Evolutionary conservation across 2,329 filamentous ascomycete species (phyloP).

Genomic region (Fusarium poae): DNA sequence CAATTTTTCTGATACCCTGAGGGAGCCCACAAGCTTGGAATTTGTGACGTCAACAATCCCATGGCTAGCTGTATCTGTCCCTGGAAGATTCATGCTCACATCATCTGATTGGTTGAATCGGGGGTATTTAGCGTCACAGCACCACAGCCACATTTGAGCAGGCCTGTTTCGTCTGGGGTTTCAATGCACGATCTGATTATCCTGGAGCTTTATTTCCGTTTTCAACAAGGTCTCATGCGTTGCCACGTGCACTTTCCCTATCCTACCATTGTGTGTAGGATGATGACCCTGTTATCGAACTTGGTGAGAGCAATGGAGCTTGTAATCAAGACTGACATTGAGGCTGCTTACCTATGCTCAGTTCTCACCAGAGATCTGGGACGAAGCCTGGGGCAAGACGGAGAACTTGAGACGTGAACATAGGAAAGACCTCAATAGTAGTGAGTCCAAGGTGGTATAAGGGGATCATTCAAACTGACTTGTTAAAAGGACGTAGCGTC

Average conservation of each 20-base stretch:
- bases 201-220: constrained; percentile 17
- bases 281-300: not conserved
- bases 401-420: too few species aligned
- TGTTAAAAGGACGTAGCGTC: too few species aligned
- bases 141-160: constrained; percentile 19
- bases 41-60: constrained; percentile 34
- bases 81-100: constrained; percentile 32
- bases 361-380: too few species aligned
- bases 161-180: not conserved
- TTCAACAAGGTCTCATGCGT: not conserved
- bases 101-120: constrained; percentile 17
- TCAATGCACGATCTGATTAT: not conserved
- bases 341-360: not conserved
- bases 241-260: constrained; percentile 9
- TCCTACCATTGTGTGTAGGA: not conserved
- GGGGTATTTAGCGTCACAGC: not conserved
- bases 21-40: constrained; percentile 4
- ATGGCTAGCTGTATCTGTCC: constrained; percentile 20
- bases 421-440: too few species aligned
- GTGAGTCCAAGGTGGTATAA: too few species aligned
- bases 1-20: too few species aligned
- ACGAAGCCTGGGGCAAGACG: too few species aligned
- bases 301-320: not conserved
- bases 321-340: not conserved
- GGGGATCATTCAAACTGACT: too few species aligned